phyloP scores from a whole-genome alignment of 2,329 filamentous ascomycete species.

The Apiospora kogelbergensis region DNA sequence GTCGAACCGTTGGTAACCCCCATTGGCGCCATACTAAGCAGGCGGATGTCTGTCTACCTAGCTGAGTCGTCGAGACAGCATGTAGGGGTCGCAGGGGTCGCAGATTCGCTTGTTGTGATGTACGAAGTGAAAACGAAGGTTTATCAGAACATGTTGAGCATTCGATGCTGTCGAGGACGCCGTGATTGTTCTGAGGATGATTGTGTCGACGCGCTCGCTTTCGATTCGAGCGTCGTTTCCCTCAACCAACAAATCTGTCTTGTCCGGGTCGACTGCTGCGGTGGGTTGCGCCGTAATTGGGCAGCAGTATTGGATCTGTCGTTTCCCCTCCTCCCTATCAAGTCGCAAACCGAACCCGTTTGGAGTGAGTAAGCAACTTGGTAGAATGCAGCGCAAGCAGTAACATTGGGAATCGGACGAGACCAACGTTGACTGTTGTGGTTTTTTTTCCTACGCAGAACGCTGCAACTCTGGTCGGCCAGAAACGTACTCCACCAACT shows the following conservation, averaged over 20 bases:
- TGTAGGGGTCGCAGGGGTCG: not conserved
- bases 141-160: not conserved
- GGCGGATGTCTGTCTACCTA: not conserved
- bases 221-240: not conserved
- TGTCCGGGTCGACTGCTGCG: not conserved
- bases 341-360: not conserved
- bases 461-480: not conserved
- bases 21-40: conserved; percentile 28
- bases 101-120: not conserved
- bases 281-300: not conserved
- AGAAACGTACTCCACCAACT: not conserved
- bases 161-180: not conserved
- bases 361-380: conserved; percentile 4
- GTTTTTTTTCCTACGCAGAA: not conserved
- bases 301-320: not conserved
- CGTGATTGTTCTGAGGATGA: not conserved
- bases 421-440: not conserved
- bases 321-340: not conserved
- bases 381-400: conserved; percentile 4
- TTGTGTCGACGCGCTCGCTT: not conserved
- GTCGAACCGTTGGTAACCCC: conserved; percentile 29
- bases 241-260: not conserved
- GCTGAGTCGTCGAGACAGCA: not conserved
- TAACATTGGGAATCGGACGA: not conserved
- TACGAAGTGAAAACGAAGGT: not conserved